Conservation (phyloP, 1,284 basidiomycete genomes). For the Austroboletus rostrupii region DNA sequence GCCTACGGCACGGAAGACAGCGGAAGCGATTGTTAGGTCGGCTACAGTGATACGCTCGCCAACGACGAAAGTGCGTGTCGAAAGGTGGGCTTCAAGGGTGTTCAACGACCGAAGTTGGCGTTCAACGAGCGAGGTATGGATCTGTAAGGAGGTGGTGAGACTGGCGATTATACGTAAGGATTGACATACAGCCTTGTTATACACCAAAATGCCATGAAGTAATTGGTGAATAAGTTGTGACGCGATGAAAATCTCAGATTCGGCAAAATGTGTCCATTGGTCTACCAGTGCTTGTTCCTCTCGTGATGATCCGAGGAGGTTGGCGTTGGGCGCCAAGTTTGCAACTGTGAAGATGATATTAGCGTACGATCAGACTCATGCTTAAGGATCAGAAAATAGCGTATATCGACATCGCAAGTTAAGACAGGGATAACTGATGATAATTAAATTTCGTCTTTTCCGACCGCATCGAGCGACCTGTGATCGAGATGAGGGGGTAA, state of each 20-base stretch:
- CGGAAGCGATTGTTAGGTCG: slow-evolving; percentile 71
- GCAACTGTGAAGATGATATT: slow-evolving; percentile 55
- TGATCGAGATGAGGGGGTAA: slow-evolving; percentile 25
- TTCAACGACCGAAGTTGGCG: slow-evolving; percentile 53
- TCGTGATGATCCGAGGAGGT: slow-evolving; percentile 53
- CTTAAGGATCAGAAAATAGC: slow-evolving; percentile 32
- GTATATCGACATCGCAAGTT: slow-evolving; percentile 51
- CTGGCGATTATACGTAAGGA: slow-evolving; percentile 34
- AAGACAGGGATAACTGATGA: slow-evolving; percentile 62
- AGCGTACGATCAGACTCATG: slow-evolving; percentile 15
- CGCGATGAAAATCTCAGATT: slow-evolving; percentile 47
- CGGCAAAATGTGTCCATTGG: slow-evolving; percentile 65
- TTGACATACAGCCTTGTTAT: slow-evolving; percentile 50
- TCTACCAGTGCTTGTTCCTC: slow-evolving; percentile 62
- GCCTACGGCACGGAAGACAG: slow-evolving; percentile 48
- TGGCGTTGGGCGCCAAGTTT: slow-evolving; percentile 61
- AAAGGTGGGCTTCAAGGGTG: slow-evolving; percentile 74
- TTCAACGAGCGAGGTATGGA: slow-evolving; percentile 52
- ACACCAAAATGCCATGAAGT: slow-evolving; percentile 41
- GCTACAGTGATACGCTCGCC: slow-evolving; percentile 93
- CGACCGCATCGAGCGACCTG: slow-evolving; percentile 12
- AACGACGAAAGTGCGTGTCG: slow-evolving; percentile 85
- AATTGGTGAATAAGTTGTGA: slow-evolving; percentile 31
- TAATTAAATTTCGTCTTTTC: slow-evolving; percentile 21
- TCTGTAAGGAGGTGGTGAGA: slow-evolving; percentile 34